Conservation (phyloP, 2,329 filamentous ascomycete genomes). For the Juglanconis oblonga region DNA sequence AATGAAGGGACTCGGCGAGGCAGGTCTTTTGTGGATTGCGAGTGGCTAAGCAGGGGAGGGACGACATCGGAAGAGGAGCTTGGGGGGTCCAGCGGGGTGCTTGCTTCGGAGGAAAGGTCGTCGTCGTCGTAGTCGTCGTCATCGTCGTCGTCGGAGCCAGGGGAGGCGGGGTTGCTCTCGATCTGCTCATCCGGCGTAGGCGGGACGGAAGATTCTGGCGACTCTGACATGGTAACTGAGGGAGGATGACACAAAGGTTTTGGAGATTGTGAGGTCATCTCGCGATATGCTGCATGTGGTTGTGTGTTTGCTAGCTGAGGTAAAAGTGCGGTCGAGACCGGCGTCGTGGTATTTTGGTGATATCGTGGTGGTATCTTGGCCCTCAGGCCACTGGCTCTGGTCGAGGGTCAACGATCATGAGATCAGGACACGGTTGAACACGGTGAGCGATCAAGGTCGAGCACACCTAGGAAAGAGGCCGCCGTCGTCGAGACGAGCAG, state of each 20-base stretch:
- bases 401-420: not conserved
- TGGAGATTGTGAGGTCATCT: not conserved
- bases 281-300: conserved; percentile 5
- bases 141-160: conserved; percentile 37
- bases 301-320: not conserved
- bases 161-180: conserved; percentile 39
- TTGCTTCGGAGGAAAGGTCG: conserved; percentile 40
- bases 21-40: conserved; percentile 24
- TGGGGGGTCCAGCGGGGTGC: conserved; percentile 44
- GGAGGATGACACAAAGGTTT: not conserved
- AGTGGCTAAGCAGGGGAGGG: conserved; percentile 18
- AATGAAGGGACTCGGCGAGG: conserved; percentile 56
- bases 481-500: not conserved
- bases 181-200: conserved; percentile 45
- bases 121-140: conserved; percentile 29
- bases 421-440: not conserved
- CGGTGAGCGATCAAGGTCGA: not conserved
- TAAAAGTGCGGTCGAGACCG: not conserved
- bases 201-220: conserved; percentile 34
- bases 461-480: not conserved
- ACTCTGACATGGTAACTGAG: conserved; percentile 24
- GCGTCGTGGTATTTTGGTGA: not conserved
- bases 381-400: not conserved
- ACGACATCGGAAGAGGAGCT: conserved; percentile 27
- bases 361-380: not conserved